These are phyloP conservation scores for Abrus pulchellus DNA, from an alignment of 306 rosid genomes.

Conservation along the genomic window DNA sequence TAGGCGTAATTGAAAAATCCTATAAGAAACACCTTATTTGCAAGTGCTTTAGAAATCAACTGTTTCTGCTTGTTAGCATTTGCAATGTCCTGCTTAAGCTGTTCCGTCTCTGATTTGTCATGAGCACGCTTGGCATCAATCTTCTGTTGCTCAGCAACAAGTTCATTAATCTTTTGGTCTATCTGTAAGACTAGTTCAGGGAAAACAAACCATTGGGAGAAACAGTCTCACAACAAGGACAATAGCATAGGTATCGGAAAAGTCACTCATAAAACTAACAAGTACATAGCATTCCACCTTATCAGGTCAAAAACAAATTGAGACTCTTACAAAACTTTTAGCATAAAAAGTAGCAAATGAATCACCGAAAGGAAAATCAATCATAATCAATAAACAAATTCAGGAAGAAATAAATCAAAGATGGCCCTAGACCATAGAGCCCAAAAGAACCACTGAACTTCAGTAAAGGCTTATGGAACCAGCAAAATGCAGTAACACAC, in stretches of 20 bases:
- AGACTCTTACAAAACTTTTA: background rate
- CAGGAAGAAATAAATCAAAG: background rate
- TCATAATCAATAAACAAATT: conserved; percentile 1
- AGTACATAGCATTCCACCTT: background rate
- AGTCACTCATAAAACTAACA: conserved; percentile 31
- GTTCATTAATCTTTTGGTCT: conserved; percentile 80
- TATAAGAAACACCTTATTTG: conserved; percentile 70
- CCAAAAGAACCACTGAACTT: conserved; percentile 29
- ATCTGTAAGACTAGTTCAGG: conserved; percentile 84
- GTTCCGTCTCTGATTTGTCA: conserved; percentile 80
- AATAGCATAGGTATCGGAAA: conserved; percentile 33
- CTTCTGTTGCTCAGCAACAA: conserved; percentile 96
- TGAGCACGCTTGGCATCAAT: conserved; percentile 81
- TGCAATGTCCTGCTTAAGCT: conserved; percentile 88
- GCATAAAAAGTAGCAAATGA: conserved; percentile 18
- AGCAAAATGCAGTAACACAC: conserved; percentile 14
- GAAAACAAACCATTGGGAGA: conserved; percentile 57
- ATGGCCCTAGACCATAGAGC: background rate
- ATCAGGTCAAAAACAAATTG: conserved; percentile 28
- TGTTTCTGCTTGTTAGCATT: conserved; percentile 86
- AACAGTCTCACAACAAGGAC: conserved; percentile 14
- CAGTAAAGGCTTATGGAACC: conserved; percentile 21
- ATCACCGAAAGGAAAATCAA: conserved; percentile 39
- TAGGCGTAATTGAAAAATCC: conserved; percentile 17
- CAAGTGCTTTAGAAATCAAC: conserved; percentile 72